Percentiles rank a stretch among this genome's conserved stretches.
These are phyloP conservation scores for Aspergillus haitiensis DNA, from an alignment of 495 filamentous ascomycete species.

Conservation along the genomic window DNA sequence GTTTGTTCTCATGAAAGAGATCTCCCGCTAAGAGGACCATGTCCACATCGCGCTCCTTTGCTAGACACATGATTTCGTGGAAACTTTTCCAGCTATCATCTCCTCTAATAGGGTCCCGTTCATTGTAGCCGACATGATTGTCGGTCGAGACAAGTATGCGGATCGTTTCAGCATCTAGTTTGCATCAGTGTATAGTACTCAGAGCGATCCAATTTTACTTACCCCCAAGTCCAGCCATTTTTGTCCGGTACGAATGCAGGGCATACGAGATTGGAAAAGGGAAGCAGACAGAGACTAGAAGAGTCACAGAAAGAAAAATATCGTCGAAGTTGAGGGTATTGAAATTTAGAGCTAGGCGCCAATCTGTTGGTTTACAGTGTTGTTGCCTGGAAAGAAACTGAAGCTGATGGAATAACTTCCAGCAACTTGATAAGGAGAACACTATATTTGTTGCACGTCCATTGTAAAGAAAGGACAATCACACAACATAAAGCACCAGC, in stretches of 20 bases:
- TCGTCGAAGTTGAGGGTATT: not conserved
- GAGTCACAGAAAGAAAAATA: not conserved
- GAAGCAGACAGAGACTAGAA: not conserved
- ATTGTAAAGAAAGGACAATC: too few species aligned
- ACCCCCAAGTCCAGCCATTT: constrained; percentile 34
- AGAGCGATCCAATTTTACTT: constrained; percentile 6
- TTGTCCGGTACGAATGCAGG: not conserved
- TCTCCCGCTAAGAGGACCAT: constrained; percentile 96
- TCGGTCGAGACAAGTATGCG: constrained; percentile 92
- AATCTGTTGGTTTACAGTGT: not conserved
- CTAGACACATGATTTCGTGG: constrained; percentile 91
- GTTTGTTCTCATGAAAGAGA: constrained; percentile 98
- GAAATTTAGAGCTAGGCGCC: not conserved
- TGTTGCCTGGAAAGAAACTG: not conserved
- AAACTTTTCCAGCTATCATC: constrained; percentile 98
- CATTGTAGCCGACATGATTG: constrained; percentile 95
- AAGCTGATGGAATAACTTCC: not conserved
- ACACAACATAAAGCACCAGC: too few species aligned
- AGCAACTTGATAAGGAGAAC: too few species aligned
- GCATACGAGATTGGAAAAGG: not conserved
- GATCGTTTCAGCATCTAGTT: constrained; percentile 79
- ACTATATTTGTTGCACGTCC: not conserved
- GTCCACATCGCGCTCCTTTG: constrained; percentile 84
- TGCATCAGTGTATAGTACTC: constrained; percentile 2
- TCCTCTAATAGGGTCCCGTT: constrained; percentile 87